Conservation (phyloP, 805 yeast genomes). For the Saturnispora dispora region DNA sequence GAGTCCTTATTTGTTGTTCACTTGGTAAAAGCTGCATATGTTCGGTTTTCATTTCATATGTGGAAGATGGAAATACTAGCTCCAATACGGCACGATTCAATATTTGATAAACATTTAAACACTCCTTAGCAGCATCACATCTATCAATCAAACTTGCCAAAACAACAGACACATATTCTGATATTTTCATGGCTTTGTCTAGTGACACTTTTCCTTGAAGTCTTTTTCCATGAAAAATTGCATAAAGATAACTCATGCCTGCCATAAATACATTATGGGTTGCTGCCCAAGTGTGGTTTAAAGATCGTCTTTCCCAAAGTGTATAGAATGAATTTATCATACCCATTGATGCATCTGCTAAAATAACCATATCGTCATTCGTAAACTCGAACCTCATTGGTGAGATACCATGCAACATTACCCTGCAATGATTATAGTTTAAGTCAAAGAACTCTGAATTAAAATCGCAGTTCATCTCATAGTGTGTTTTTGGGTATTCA, state of each 20-base stretch:
- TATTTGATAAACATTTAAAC: conserved; percentile 64
- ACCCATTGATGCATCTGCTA: conserved; percentile 57
- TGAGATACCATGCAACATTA: conserved; percentile 67
- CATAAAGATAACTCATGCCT: conserved; percentile 73
- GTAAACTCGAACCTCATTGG: conserved; percentile 55
- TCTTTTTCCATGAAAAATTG: conserved; percentile 60
- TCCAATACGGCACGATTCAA: conserved; percentile 62
- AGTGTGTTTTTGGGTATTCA: conserved; percentile 44
- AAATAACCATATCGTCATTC: conserved; percentile 42
- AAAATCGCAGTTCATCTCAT: conserved; percentile 66
- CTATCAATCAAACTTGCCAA: conserved; percentile 52
- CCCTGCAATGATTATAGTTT: conserved; percentile 67
- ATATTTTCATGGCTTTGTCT: conserved; percentile 41
- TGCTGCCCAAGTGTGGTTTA: conserved; percentile 90
- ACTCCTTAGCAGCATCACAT: conserved; percentile 71
- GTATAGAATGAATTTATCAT: conserved; percentile 55
- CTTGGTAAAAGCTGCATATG: conserved; percentile 23
- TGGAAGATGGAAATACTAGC: conserved; percentile 37
- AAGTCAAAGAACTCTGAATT: conserved; percentile 59
- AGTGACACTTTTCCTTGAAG: conserved; percentile 38
- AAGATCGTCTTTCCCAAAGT: conserved; percentile 44
- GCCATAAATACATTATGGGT: conserved; percentile 86
- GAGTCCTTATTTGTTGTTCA: conserved; percentile 20
- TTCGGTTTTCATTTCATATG: conserved; percentile 18
- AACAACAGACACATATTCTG: conserved; percentile 45